Evolutionary conservation across 2,329 filamentous ascomycete species (phyloP).

Genomic region (Fusarium sp.): DNA sequence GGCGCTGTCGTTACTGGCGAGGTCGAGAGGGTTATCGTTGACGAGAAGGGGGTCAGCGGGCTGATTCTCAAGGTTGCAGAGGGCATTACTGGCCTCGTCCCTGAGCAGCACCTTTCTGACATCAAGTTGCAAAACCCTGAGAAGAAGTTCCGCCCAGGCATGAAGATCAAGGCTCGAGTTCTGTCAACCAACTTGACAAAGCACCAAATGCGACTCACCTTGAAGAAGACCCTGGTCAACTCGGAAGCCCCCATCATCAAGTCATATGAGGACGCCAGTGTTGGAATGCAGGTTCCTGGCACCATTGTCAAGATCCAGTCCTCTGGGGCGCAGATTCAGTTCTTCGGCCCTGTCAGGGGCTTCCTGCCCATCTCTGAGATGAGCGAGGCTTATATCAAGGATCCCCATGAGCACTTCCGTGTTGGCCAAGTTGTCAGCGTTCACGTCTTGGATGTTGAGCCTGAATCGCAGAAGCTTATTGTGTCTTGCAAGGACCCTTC

Average conservation of each 20-base stretch:
- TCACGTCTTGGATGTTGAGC: conserved; percentile 83
- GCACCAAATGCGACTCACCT: conserved; percentile 83
- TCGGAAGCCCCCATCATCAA: conserved; percentile 85
- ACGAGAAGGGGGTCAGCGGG: conserved; percentile 80
- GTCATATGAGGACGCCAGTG: conserved; percentile 76
- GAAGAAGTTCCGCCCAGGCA: conserved; percentile 92
- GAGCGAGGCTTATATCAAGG: conserved; percentile 95
- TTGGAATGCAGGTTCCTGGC: conserved; percentile 83
- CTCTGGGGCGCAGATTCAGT: conserved; percentile 89
- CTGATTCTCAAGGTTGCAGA: conserved; percentile 87
- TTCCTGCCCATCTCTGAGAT: conserved; percentile 96
- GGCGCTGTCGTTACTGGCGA: conserved; percentile 84
- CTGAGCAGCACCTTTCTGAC: conserved; percentile 89
- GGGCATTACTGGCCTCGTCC: conserved; percentile 87
- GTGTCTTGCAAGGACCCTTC: conserved; percentile 94
- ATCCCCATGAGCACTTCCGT: conserved; percentile 89
- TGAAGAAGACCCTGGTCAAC: conserved; percentile 96
- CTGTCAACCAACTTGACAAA: conserved; percentile 81
- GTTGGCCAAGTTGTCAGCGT: conserved; percentile 92
- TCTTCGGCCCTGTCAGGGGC: conserved; percentile 84
- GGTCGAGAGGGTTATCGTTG: conserved; percentile 85
- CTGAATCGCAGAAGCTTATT: conserved; percentile 75
- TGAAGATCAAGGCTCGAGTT: conserved; percentile 85
- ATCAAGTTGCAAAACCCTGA: conserved; percentile 90
- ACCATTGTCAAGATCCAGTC: conserved; percentile 85